A percentile compares a stretch with the other conserved stretches of the same genome.
These are phyloP conservation scores for Elsinoe arachidis DNA, from an alignment of 2,329 filamentous ascomycete genomes.

Conservation along the genomic window DNA sequence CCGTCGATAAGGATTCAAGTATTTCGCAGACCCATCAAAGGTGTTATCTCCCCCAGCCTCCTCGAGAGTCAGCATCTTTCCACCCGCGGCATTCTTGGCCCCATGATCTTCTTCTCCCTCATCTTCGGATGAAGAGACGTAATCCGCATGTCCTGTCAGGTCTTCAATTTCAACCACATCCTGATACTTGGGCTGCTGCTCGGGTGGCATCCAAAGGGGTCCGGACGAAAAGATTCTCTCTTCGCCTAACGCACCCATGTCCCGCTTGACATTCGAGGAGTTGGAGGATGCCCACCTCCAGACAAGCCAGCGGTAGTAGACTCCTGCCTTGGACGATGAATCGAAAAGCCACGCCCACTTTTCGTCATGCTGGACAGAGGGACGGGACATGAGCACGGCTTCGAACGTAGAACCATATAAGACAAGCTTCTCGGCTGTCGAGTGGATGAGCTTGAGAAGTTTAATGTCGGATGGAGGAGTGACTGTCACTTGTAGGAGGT, in stretches of 20 bases:
- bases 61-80: slow-evolving; percentile 13
- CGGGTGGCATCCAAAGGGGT: slow-evolving; percentile 68
- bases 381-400: slow-evolving; percentile 78
- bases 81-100: neutral
- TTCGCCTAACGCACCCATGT: slow-evolving; percentile 37
- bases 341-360: slow-evolving; percentile 95
- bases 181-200: slow-evolving; percentile 67
- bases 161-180: slow-evolving; percentile 69
- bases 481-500: slow-evolving; percentile 35
- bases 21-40: slow-evolving; percentile 43
- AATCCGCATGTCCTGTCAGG: slow-evolving; percentile 75
- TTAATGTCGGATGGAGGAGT: slow-evolving; percentile 68
- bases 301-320: slow-evolving; percentile 88
- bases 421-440: slow-evolving; percentile 65
- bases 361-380: slow-evolving; percentile 75
- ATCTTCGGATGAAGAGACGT: slow-evolving; percentile 80
- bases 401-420: slow-evolving; percentile 64
- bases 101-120: slow-evolving; percentile 45
- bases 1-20: slow-evolving; percentile 74
- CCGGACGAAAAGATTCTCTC: slow-evolving; percentile 59
- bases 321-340: slow-evolving; percentile 63
- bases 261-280: slow-evolving; percentile 14
- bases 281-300: slow-evolving; percentile 50
- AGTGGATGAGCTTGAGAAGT: slow-evolving; percentile 76
- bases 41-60: slow-evolving; percentile 21